Conservation (phyloP, 768 basidiomycete species). For the Phaeolepiota aurea region DNA sequence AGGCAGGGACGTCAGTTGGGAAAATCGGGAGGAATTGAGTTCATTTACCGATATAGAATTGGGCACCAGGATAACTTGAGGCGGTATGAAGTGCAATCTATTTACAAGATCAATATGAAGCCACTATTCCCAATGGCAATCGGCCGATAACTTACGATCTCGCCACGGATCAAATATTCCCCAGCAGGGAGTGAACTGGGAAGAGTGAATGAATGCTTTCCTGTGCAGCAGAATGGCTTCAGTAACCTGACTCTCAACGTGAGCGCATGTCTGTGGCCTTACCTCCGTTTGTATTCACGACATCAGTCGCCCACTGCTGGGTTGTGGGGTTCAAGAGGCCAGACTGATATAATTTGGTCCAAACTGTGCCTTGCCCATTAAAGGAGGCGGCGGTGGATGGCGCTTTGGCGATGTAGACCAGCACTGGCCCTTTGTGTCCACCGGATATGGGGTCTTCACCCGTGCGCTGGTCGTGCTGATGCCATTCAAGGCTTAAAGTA, state of each 20-base stretch:
- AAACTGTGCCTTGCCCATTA: conserved; percentile 39
- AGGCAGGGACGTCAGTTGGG: not conserved
- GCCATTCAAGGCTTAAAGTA: conserved; percentile 44
- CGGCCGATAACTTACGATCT: conserved; percentile 36
- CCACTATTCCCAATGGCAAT: not conserved
- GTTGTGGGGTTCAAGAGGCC: conserved; percentile 30
- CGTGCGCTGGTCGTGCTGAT: conserved; percentile 43
- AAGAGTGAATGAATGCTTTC: conserved; percentile 34
- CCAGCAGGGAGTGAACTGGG: conserved; percentile 39
- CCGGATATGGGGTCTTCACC: conserved; percentile 42
- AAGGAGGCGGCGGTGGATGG: conserved; percentile 34
- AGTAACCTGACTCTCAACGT: not conserved
- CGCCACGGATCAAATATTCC: conserved; percentile 40
- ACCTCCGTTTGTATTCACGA: conserved; percentile 37
- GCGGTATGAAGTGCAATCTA: conserved; percentile 30
- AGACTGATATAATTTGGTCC: conserved; percentile 46
- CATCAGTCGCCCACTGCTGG: conserved; percentile 38
- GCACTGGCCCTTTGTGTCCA: conserved; percentile 42
- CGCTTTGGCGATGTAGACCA: conserved; percentile 44
- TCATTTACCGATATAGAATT: conserved; percentile 40
- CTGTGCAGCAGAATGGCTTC: conserved; percentile 9
- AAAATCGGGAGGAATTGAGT: not conserved
- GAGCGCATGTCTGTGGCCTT: conserved; percentile 4
- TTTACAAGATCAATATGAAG: not conserved
- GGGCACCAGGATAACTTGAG: conserved; percentile 36